phyloP scores from a whole-genome alignment of 2,329 filamentous ascomycete genomes.

The Talaromyces albobiverticillius region DNA sequence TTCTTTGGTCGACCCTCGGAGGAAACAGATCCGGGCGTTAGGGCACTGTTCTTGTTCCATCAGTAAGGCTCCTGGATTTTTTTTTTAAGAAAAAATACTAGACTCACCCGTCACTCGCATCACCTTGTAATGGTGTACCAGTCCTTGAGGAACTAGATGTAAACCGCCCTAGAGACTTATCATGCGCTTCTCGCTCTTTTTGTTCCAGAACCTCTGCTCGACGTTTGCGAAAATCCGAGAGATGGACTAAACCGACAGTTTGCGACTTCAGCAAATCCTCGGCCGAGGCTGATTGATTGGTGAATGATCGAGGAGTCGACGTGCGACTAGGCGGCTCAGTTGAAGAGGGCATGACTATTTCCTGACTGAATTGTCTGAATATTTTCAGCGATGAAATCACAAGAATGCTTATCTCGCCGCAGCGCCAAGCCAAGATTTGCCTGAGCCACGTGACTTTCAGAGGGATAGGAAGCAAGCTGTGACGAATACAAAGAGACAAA shows the following conservation, averaged over 20 bases:
- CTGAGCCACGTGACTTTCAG: slow-evolving; percentile 3
- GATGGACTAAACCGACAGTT: slow-evolving; percentile 85
- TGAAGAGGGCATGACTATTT: slow-evolving; percentile 15
- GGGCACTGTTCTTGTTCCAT: slow-evolving; percentile 57
- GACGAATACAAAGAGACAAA: neutral
- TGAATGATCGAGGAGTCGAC: slow-evolving; percentile 59
- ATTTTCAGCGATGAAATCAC: neutral
- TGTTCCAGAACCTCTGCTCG: slow-evolving; percentile 91
- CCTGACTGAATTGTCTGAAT: neutral
- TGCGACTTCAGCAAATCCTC: slow-evolving; percentile 79
- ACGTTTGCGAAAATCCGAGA: slow-evolving; percentile 93
- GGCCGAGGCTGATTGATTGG: slow-evolving; percentile 70
- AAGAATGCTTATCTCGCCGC: neutral
- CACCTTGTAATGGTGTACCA: slow-evolving; percentile 47
- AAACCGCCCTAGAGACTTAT: slow-evolving; percentile 51
- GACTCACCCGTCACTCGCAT: slow-evolving; percentile 59
- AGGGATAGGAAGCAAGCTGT: neutral
- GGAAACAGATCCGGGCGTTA: slow-evolving; percentile 40
- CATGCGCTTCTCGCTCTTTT: slow-evolving; percentile 76
- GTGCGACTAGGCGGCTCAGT: slow-evolving; percentile 39
- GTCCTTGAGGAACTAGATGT: slow-evolving; percentile 47
- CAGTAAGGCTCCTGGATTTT: slow-evolving; percentile 35
- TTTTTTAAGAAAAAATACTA: slow-evolving; percentile 15
- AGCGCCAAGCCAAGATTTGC: neutral
- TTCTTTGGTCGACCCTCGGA: slow-evolving; percentile 45